Base-by-base conservation (phyloP, 1,139 yeast genomes). In the Eremothecium coryli region DNA sequence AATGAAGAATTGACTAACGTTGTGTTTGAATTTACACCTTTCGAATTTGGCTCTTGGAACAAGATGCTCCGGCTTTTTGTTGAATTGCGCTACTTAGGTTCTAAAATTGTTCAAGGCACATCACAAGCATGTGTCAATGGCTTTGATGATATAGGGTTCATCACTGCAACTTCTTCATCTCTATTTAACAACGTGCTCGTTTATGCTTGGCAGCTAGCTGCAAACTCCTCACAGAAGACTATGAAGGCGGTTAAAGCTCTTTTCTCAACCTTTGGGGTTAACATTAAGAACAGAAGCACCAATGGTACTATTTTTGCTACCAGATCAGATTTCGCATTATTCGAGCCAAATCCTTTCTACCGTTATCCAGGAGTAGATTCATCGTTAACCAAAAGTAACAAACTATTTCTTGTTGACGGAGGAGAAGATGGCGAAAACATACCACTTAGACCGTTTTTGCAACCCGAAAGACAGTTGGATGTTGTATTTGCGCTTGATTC, bases 321-420 rank as follows among this genome's bases (percentile, higher is more conserved):
- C 11, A 66, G 66, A 33, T 71, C 82, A 8, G 90, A 81, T 46
- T 79, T 76, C 54, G 90, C 93, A 1, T 55, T 80, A 4, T 71
- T 68, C 58, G 62, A 72, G 9, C 94, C 94, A 3, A 85, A 82
- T 46, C 95, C 95, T 4, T 86, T 82, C 56, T 68, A 57, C 40
- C 64, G 62, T 11, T 61, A 54, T 35, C 49, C 49, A 1, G 38
- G 36, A 11, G 41, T 41, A 9, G 40, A 46, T 6, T 37, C 35
- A 14, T 42, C 47, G 12, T 47, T 60, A 1, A 55, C 52, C 4
- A 22, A 29, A 2, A 38, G 42, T 7, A 42, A 58, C 29, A 52
- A 50, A 24, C 48, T 69, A 16, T 64, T 61, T 38, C 56, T 78
- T 47, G 79, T 72, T 4, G 86, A 78, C 55, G 85, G 85, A 5